phyloP scores from a whole-genome alignment of 176 grass and related monocot genomes.

The Saccharum officinarum region DNA sequence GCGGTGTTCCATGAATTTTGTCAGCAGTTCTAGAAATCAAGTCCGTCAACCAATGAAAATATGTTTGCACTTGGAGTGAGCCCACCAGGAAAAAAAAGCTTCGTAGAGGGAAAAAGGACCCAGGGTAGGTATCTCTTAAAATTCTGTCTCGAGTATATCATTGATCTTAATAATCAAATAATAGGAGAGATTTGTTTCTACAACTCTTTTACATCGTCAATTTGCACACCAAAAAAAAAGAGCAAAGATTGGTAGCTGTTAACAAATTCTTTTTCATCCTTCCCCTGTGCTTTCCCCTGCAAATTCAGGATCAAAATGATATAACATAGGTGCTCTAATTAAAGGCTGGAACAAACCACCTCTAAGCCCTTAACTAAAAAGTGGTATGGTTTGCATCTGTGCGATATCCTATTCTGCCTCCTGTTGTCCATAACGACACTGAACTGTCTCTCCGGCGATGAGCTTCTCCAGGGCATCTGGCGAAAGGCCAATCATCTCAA shows the following conservation, averaged over 20 bases:
- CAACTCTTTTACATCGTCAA: not conserved
- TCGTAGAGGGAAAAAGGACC: not conserved
- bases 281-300: not conserved
- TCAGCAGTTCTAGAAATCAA: not conserved
- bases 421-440: constrained; percentile 53
- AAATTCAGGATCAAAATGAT: not conserved
- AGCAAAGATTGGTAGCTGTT: not conserved
- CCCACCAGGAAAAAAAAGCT: not conserved
- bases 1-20: not conserved
- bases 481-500: constrained; percentile 75
- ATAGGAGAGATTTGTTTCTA: not conserved
- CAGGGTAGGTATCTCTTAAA: not conserved
- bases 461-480: constrained; percentile 74
- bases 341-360: constrained; percentile 1
- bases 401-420: constrained; percentile 30
- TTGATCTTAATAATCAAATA: not conserved
- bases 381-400: not conserved
- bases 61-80: not conserved
- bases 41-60: not conserved
- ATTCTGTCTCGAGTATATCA: not conserved
- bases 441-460: constrained; percentile 63
- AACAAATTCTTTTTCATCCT: not conserved
- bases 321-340: not conserved
- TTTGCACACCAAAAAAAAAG: not conserved
- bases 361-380: constrained; percentile 23